Conservation (phyloP, 2,329 filamentous ascomycete species). For the Colletotrichum brevisporum region DNA sequence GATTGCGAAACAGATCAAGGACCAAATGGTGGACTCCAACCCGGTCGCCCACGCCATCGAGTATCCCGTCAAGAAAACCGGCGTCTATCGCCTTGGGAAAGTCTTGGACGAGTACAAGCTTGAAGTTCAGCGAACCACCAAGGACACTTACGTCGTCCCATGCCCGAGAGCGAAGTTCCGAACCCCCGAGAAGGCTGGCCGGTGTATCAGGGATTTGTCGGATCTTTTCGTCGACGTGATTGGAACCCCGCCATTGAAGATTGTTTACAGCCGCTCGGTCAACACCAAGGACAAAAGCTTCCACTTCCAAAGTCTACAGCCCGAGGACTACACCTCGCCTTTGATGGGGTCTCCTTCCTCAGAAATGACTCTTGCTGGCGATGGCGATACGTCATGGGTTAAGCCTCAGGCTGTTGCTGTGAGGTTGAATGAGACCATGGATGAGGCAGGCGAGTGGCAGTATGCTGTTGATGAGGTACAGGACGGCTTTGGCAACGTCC, state of each 20-base stretch:
- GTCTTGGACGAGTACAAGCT: constrained; percentile 95
- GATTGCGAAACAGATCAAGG: constrained; percentile 77
- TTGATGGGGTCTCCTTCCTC: constrained; percentile 74
- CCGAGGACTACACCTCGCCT: constrained; percentile 86
- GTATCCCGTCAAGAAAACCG: constrained; percentile 85
- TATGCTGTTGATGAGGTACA: constrained; percentile 94
- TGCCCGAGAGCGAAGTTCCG: constrained; percentile 87
- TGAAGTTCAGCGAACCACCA: constrained; percentile 83
- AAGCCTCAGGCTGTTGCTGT: constrained; percentile 81
- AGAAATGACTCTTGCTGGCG: constrained; percentile 68
- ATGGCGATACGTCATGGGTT: constrained; percentile 85
- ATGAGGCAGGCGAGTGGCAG: constrained; percentile 83
- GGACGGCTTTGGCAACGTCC: constrained; percentile 89
- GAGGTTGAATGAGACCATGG: constrained; percentile 91
- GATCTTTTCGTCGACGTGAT: constrained; percentile 86
- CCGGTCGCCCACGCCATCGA: constrained; percentile 76
- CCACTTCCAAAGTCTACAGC: constrained; percentile 93
- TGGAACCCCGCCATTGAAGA: constrained; percentile 90
- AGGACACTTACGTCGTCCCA: constrained; percentile 85
- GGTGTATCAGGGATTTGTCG: constrained; percentile 90
- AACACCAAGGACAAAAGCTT: constrained; percentile 88
- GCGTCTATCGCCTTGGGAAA: constrained; percentile 86
- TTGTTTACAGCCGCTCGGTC: constrained; percentile 90
- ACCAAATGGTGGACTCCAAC: constrained; percentile 74
- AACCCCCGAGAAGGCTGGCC: constrained; percentile 72